Base-by-base conservation (phyloP, 768 basidiomycete genomes). In the Pluteus cervinus region DNA sequence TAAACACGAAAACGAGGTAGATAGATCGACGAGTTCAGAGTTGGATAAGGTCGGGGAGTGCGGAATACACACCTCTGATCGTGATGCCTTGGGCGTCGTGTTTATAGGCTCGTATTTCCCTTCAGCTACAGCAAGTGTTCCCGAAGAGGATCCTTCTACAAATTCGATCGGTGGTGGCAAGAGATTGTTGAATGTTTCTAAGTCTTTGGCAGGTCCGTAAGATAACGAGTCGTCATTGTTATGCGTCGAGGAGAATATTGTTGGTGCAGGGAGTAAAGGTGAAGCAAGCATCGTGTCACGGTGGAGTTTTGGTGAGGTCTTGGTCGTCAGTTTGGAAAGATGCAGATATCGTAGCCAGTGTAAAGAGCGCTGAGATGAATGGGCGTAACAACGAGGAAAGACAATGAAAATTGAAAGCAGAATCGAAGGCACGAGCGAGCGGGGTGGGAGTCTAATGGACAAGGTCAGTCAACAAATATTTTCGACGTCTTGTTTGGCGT, bases 71-170 rank as follows among this genome's bases (percentile, higher is more conserved):
- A 77, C 79, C 52, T 75, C 73, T 41, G 59, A 49, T 47, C 70
- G 69, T 33, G 61, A 45, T 17, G 66, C 53, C 53, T 75, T 75
- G 11, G 82, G 75, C 14, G 75, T 70, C 30, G 65, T 74, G 46
- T 89, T 90, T 55, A 90, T 86, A 18, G 87, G 81, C 45, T 85
- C 76, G 54, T 88, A 90, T 56, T 81, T 86, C 29, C 79, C 78
- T 48, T 84, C 82, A 17, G 75, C 73, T 4, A 84, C 70, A 30
- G 79, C 80, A 23, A 87, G 61, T 10, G 78, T 63, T 2, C 85
- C 85, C 29, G 85, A 78, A 10, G 86, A 88, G 3, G 86, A 88
- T 15, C 86, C 86, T 55, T 89, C 86, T 35, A 88, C 64, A 37
- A 89, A 89, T 56, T 89, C 86, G 42, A 89, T 70, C 12, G 81